Evolutionary conservation across 148 eudicot species (phyloP), one percentile per base, ranked within the genome.

Genomic region (Diospyros kaki): DNA sequence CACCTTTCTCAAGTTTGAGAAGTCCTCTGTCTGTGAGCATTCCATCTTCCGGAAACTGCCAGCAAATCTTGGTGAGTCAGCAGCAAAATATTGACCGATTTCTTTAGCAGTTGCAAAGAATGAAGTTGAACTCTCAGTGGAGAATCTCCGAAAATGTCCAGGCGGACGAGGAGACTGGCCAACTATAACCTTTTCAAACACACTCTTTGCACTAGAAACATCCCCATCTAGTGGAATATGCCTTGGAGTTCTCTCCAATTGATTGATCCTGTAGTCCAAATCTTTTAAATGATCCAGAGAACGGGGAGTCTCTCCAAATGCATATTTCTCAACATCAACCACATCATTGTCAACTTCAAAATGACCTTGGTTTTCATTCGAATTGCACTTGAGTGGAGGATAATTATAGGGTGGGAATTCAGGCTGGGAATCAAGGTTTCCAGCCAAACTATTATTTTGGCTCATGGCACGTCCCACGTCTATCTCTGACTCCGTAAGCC

Each of bases 211-310:
- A 68, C 15, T 66, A 83, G 89, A 55, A 79, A 75, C 69, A 50
- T 85, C 91, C 58, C 84, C 86, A 76, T 86, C 86, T 45, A 81
- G 81, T 71, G 82, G 84, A 79, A 81, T 85, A 38, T 78, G 76
- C 39, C 71, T 79, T 44, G 98, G 94, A 74, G 81, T 85, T 76
- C 81, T 84, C 73, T 93, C 94, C 78, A 89, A 72, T 66, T 91
- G 88, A 76, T 91, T 88, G 81, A 93, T 91, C 80, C 96, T 77
- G 56, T 75, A 59, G 68, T 93, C 98, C 75, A 93, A 73, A 58
- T 86, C 84, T 73, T 81, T 89, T 75, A 93, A 80, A 72, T 80
- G 82, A 69, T 83, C 86, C 48, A 80, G 79, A 79, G 83, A 76
- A 69, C 68, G 81, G n/a, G 97, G 94, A 61, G 86, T 85, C 72